These are phyloP conservation scores for Oemleria cerasiformis DNA, from an alignment of 306 rosid genomes.

Conservation along the genomic window DNA sequence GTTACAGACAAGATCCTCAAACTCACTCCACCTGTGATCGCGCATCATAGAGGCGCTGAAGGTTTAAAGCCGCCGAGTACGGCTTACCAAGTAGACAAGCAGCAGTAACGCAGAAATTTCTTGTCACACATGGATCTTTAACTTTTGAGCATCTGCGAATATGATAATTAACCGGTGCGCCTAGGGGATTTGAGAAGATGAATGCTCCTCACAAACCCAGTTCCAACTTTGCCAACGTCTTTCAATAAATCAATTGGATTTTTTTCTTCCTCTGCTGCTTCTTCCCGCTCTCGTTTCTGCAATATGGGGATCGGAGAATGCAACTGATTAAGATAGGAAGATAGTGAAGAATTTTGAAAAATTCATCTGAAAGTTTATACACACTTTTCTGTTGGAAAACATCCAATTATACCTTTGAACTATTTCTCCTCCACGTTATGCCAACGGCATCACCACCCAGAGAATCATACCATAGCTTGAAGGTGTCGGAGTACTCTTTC, in stretches of 20 bases:
- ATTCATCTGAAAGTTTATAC: background rate
- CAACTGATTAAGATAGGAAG: conserved; percentile 3
- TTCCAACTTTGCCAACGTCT: conserved; percentile 68
- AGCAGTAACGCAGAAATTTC: background rate
- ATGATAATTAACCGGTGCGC: conserved; percentile 4
- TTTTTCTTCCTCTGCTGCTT: conserved; percentile 35
- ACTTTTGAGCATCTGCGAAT: background rate
- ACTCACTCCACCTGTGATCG: background rate
- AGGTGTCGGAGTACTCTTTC: conserved; percentile 58
- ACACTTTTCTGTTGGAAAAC: background rate
- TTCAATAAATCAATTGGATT: conserved; percentile 55
- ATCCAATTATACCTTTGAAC: conserved; percentile 59
- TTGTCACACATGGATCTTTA: background rate
- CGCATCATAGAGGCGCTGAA: background rate
- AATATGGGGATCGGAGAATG: conserved; percentile 17
- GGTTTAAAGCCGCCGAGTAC: background rate
- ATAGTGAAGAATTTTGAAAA: conserved; percentile 1
- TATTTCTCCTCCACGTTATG: conserved; percentile 61
- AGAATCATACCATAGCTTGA: conserved; percentile 88
- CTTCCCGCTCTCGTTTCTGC: conserved; percentile 78
- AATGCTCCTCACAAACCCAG: conserved; percentile 72
- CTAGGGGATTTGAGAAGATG: conserved; percentile 67
- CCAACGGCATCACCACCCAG: conserved; percentile 94
- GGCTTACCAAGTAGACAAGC: background rate
- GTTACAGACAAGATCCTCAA: background rate